phyloP scores from a whole-genome alignment of 306 rosid genomes.

The Echinosophora koreensis region DNA sequence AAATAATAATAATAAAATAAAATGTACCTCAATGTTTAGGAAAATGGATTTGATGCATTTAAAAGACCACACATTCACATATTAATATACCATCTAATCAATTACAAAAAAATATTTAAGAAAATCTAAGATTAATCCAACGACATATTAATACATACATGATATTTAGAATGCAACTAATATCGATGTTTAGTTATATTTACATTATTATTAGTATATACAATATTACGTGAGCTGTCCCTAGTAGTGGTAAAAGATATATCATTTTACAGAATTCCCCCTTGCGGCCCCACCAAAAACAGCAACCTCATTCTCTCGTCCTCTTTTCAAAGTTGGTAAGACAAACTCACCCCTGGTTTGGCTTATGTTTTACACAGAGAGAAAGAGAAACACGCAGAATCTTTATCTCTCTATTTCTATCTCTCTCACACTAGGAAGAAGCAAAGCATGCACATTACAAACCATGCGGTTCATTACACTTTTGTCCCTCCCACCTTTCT shows the following conservation, averaged over 20 bases:
- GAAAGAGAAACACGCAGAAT: slow-evolving; percentile 33
- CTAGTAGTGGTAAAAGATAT: not conserved
- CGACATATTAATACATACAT: no score
- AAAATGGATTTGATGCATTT: no score
- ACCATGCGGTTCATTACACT: slow-evolving; percentile 59
- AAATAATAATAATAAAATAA: no score
- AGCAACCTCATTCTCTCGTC: slow-evolving; percentile 38
- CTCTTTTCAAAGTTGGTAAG: slow-evolving; percentile 64
- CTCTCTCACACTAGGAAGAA: slow-evolving; percentile 28
- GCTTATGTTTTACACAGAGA: slow-evolving; percentile 59
- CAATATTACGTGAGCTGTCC: not conserved
- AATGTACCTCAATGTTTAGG: no score
- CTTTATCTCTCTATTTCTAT: slow-evolving; percentile 30
- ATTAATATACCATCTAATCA: no score
- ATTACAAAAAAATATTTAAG: no score
- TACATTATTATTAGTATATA: no score
- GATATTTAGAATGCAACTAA: no score
- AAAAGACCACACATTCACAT: no score
- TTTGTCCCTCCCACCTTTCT: slow-evolving; percentile 48
- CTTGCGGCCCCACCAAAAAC: slow-evolving; percentile 46
- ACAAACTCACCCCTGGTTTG: slow-evolving; percentile 47
- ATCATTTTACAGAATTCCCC: not conserved
- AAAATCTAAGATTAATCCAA: no score
- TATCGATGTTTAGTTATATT: no score
- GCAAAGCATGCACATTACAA: slow-evolving; percentile 74